These are phyloP conservation scores for Cladosporium sp. DNA, from an alignment of 2,329 filamentous ascomycete species.

Conservation along the genomic window DNA sequence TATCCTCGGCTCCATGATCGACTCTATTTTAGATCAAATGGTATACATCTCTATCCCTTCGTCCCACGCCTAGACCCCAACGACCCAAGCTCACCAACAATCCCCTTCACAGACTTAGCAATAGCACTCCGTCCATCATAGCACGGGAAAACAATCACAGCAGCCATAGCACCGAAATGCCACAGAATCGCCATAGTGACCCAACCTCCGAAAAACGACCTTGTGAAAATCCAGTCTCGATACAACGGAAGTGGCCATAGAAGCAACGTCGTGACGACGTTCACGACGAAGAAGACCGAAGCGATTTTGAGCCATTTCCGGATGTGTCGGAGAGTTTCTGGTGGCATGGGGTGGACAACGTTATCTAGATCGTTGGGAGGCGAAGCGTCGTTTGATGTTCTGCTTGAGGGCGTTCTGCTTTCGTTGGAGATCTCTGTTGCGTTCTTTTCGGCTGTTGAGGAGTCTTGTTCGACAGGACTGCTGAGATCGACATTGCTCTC, in stretches of 20 bases:
- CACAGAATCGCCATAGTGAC: conserved; percentile 42
- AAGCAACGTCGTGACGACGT: conserved; percentile 44
- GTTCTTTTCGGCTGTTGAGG: background rate
- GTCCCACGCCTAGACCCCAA: too few relatives aligned
- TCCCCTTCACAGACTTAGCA: conserved; percentile 26
- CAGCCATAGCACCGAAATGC: conserved; percentile 45
- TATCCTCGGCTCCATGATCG: too few relatives aligned
- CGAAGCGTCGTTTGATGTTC: background rate
- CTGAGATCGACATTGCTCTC: background rate
- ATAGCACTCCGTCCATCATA: conserved; percentile 45
- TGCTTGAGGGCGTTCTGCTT: background rate
- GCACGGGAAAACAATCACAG: conserved; percentile 45
- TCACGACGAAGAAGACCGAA: conserved; percentile 36
- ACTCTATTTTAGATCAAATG: too few relatives aligned
- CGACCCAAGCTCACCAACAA: background rate
- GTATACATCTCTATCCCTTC: too few relatives aligned
- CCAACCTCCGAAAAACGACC: conserved; percentile 45
- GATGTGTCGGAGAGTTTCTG: conserved; percentile 24
- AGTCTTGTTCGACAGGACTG: background rate
- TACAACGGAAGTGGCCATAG: conserved; percentile 49
- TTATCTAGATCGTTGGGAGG: conserved; percentile 33
- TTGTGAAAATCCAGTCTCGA: conserved; percentile 45
- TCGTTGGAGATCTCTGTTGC: background rate
- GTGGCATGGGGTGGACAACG: conserved; percentile 41
- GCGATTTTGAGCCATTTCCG: conserved; percentile 32